A percentile compares a stretch with the other conserved stretches of the same genome.
phyloP scores from a whole-genome alignment of 352 stramenopile genomes.

The Blastocystis sp. region DNA sequence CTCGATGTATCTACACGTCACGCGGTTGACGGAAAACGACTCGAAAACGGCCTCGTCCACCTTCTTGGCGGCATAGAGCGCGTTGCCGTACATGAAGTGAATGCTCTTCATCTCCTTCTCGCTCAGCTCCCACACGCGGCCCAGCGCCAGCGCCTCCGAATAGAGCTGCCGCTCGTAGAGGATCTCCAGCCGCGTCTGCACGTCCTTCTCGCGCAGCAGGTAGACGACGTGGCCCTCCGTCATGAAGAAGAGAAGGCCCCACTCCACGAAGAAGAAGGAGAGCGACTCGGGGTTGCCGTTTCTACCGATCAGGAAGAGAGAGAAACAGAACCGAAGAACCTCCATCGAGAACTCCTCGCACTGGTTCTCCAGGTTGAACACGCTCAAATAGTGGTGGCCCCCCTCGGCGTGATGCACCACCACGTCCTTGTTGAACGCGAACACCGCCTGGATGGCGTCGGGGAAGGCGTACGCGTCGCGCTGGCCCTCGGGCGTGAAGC shows the following conservation, averaged over 20 bases:
- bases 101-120: slow-evolving; percentile 79
- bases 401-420: background rate
- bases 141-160: slow-evolving; percentile 79
- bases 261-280: slow-evolving; percentile 19
- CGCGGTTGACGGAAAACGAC: background rate
- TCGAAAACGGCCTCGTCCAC: slow-evolving; percentile 89
- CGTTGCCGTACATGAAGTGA: slow-evolving; percentile 83
- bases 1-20: slow-evolving; percentile 76
- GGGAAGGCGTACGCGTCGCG: background rate
- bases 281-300: slow-evolving; percentile 36
- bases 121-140: slow-evolving; percentile 3
- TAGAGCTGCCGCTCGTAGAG: slow-evolving; percentile 94
- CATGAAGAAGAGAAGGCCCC: slow-evolving; percentile 70
- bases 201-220: slow-evolving; percentile 88
- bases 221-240: slow-evolving; percentile 78
- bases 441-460: slow-evolving; percentile 16
- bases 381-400: background rate
- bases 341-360: slow-evolving; percentile 50
- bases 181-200: slow-evolving; percentile 89
- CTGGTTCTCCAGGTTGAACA: slow-evolving; percentile 45
- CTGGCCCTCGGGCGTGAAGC: background rate
- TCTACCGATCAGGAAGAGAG: background rate
- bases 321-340: background rate
- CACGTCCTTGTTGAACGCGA: slow-evolving; percentile 2
- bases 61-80: slow-evolving; percentile 93